phyloP scores from a whole-genome alignment of 192 early-diverging fungal species.

The Coemansia javaensis region DNA sequence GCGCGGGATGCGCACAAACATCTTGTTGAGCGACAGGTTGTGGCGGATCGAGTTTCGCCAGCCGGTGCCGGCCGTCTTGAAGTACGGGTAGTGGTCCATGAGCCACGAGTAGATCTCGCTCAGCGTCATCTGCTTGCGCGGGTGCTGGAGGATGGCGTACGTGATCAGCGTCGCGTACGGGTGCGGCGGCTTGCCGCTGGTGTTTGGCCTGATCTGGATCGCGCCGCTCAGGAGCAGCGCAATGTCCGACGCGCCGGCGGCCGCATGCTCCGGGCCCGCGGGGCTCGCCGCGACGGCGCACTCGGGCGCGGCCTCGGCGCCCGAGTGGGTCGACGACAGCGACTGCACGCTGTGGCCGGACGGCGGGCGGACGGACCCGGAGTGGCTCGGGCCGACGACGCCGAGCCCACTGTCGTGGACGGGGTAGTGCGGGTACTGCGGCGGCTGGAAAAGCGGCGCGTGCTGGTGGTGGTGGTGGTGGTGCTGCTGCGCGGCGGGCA shows the following conservation, averaged over 20 bases:
- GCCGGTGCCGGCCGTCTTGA: slow-evolving; percentile 63
- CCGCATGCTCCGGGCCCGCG: no score
- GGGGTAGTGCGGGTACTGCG: neutral
- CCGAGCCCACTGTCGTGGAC: slow-evolving; percentile 5
- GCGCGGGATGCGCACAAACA: slow-evolving; percentile 72
- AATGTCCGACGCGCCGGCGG: slow-evolving; percentile 26
- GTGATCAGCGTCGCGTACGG: slow-evolving; percentile 81
- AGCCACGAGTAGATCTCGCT: slow-evolving; percentile 83
- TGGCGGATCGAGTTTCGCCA: slow-evolving; percentile 90
- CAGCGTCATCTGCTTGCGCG: slow-evolving; percentile 68
- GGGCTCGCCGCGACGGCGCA: neutral
- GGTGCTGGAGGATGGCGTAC: slow-evolving; percentile 68
- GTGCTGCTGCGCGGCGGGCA: neutral
- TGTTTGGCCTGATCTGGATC: slow-evolving; percentile 32
- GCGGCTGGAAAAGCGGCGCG: neutral
- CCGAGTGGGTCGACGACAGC: slow-evolving; percentile 3
- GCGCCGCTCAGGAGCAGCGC: slow-evolving; percentile 44
- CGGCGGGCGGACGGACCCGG: neutral
- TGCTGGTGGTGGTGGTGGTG: slow-evolving; percentile 4
- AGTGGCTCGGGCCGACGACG: neutral
- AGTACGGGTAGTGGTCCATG: slow-evolving; percentile 74
- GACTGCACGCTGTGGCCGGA: slow-evolving; percentile 6
- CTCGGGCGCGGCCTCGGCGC: slow-evolving; percentile 3
- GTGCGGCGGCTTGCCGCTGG: slow-evolving; percentile 67
- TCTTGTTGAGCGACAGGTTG: slow-evolving; percentile 79